Percentiles rank a stretch among this genome's conserved stretches.
Evolutionary conservation across 768 basidiomycete genomes (phyloP).

Genomic region (Boletus huronensis): DNA sequence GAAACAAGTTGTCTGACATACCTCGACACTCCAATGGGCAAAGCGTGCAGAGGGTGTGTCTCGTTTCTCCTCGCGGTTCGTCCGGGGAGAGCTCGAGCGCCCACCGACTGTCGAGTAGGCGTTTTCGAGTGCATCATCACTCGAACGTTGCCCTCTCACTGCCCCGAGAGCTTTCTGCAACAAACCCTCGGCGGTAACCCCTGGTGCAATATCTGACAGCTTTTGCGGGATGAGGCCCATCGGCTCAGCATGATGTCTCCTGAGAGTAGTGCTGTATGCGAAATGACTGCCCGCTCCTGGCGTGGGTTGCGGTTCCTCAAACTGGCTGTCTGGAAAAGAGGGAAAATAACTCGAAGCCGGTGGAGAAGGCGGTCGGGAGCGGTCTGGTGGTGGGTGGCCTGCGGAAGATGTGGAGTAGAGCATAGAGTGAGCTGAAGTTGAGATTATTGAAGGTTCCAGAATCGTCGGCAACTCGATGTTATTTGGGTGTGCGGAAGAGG

Average conservation of each 20-base stretch:
- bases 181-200: slow-evolving; percentile 45
- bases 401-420: slow-evolving; percentile 12
- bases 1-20: slow-evolving; percentile 32
- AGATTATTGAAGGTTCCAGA: slow-evolving; percentile 15
- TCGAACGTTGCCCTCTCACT: slow-evolving; percentile 26
- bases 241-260: slow-evolving; percentile 55
- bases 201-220: slow-evolving; percentile 27
- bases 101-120: slow-evolving; percentile 36
- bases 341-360: slow-evolving; percentile 83
- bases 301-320: slow-evolving; percentile 50
- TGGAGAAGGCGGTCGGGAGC: slow-evolving; percentile 47
- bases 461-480: slow-evolving; percentile 16
- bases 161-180: slow-evolving; percentile 44
- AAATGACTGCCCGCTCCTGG: slow-evolving; percentile 72
- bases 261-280: slow-evolving; percentile 76
- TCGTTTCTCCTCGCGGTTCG: slow-evolving; percentile 31
- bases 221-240: slow-evolving; percentile 38
- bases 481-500: slow-evolving; percentile 6
- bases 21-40: slow-evolving; percentile 64
- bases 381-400: slow-evolving; percentile 15
- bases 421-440: slow-evolving; percentile 23
- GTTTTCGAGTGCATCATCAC: slow-evolving; percentile 34
- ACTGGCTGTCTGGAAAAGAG: slow-evolving; percentile 46
- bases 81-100: slow-evolving; percentile 3
- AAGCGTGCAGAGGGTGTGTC: slow-evolving; percentile 67